Evolutionary conservation across 768 basidiomycete genomes (phyloP), one percentile per base, ranked within the genome.

Genomic region (Pilatotrama ljubarskyi): DNA sequence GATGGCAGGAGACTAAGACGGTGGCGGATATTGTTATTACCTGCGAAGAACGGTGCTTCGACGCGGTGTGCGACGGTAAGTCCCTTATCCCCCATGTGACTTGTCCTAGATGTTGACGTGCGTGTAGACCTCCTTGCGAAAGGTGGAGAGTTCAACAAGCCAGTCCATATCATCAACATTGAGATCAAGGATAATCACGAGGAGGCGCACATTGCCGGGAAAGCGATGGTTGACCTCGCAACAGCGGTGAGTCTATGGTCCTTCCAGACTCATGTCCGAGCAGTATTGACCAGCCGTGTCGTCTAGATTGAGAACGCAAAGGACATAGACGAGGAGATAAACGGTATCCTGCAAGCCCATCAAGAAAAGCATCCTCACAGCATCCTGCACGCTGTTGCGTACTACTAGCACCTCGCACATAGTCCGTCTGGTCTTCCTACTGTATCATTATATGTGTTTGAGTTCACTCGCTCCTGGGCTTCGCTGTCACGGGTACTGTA

Each of bases 151-250:
- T 88, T 86, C 69, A 98, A 94, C 76, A 88, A 88, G 61, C 91
- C 95, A 1, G 94, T 98, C 17, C 97, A 99, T 73, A 74, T 99
- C 42, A 92, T 99, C 69, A 99, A 99, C 74, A 84, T 98, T 61
- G 97, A 99, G 71, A 98, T 98, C 75, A 97, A 92, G 77, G 97
- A 99, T 75, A 98, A 97, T 70, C 95, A 98, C 67, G 97, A 98
- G 80, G 97, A 99, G 74, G 97, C 97, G 0, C 79, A 90, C 47
- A 93, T 98, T 64, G 97, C 97, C 24, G 96, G 97, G 17, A 92
- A 88, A 73, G 95, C 96, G 2, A 95, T 98, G 71, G 78, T 98
- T 26, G 95, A 96, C 68, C 78, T 99, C 20, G 94, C 93, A 8
- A 79, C 85, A 48, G 90, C 95, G 55, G 96, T 97, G 69, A 76